Percentiles rank a stretch among this genome's conserved stretches.
Conservation (phyloP, 1,284 basidiomycete species). For the Polyporus tsugae region DNA sequence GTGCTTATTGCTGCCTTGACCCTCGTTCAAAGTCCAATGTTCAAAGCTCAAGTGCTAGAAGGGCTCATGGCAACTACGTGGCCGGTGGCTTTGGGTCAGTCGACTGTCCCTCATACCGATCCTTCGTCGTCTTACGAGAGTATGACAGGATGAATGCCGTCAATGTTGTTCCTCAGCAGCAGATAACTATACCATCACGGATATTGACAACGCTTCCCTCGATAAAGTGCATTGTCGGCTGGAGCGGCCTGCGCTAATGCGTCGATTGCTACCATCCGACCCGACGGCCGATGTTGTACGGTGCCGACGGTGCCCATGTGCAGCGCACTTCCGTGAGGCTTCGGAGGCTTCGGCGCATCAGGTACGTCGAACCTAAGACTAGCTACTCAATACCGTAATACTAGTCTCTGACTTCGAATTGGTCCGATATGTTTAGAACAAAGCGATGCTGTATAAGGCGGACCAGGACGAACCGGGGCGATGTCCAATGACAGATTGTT, state of each 20-base stretch:
- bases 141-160: neutral
- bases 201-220: neutral
- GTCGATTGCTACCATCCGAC: neutral
- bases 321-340: neutral
- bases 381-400: neutral
- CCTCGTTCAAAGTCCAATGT: too few relatives aligned
- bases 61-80: neutral
- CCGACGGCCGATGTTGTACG: neutral
- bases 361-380: neutral
- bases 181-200: neutral
- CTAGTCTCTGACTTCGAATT: neutral
- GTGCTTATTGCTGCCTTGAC: too few relatives aligned
- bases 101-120: neutral
- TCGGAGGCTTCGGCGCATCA: neutral
- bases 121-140: neutral
- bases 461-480: neutral
- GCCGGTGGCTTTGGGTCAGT: neutral
- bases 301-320: neutral
- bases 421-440: slow-evolving; percentile 7
- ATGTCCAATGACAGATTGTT: slow-evolving; percentile 7
- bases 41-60: neutral
- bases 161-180: neutral
- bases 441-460: neutral
- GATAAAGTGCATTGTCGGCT: neutral
- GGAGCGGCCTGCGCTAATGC: neutral